Base-by-base conservation (phyloP, 2,329 filamentous ascomycete genomes). In the Podosphaera aphanis region DNA sequence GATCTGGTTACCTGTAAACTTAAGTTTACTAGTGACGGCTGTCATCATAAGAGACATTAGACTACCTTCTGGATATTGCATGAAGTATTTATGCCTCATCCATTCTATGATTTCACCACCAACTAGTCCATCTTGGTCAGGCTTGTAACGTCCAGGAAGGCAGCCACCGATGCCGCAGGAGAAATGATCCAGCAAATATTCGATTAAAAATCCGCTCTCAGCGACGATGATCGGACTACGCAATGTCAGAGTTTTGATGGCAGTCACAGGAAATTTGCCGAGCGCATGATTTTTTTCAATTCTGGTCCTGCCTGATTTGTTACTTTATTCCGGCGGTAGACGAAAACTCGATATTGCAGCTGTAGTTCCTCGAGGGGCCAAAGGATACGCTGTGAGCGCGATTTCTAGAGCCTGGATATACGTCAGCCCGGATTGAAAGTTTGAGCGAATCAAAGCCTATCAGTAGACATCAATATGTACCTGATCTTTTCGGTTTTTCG, bases 11-110 rank as follows among this genome's bases (percentile, higher is more conserved):
- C 25, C 27, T 7, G 25, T 23, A 11, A 31, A 62, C 65, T 47
- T 57, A 70, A 67, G 59, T 2, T 56, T 56, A 10, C 80, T 64
- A 21, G 92, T 62, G 15, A 90, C 57, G 11, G 67, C 63, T 50
- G 83, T 61, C 1, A 86, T 62, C 50, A 90, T 60, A 42, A 75
- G 65, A 0, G 74, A 71, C 78, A 92, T 90, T 49, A 94, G 63
- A 49, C 73, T 83, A 10, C 86, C 88, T 63, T 94, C 88, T 5
- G 74, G 69, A 61, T 86, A 94, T 59, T 93, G 79, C 68, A 93
- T 73, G 52, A 74, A 74, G 58, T 83, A 82, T 56, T 69, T 66
- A 58, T 68, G 74, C 43, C 73, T 65, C 59, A 74, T 58, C 65
- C 68, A 76, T 48, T 64, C 66, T 56, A 75, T 69, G 23, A 71